Evolutionary conservation across 1,139 yeast species (phyloP), one percentile per base, ranked within the genome.

Genomic region (Blastobotrys ciferrii): DNA sequence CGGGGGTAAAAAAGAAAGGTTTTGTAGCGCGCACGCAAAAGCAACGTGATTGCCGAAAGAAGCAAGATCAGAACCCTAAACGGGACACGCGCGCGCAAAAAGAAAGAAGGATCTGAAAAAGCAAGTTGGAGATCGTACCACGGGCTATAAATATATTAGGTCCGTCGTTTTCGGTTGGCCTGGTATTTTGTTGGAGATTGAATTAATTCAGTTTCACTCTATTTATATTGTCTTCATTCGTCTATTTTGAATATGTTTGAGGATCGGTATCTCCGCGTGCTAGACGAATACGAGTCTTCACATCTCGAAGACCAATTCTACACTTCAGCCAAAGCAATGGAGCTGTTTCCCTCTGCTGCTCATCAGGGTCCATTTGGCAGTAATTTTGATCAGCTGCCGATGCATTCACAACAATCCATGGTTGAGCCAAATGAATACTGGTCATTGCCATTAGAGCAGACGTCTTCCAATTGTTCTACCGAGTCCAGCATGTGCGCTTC

Each of bases 281-380:
- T 36, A 12, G 40, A 36, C 28, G 40, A 36, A 9, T 36, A 36
- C 28, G 40, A 36, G 14, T 19, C 40, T 7, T 17, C 25, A 7
- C 40, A 36, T 36, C 28, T 36, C 6, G 40, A 36, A 13, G 40
- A 36, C 40, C 40, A 36, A 36, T 36, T 36, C 40, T 36, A 36
- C 28, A 18, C 18, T 9, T 23, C 40, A 7, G 28, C 28, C 28
- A 36, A 36, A 28, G 40, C 40, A 3, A 17, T 36, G 17, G 40
- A 36, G 28, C 28, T 36, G 28, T n/a, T 36, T 3, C 40, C 40
- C 5, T 23, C 40, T 4, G 28, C 28, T 23, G 28, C 9, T 6
- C 28, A 23, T 5, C n/a, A n/a, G n/a, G n/a, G n/a, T n/a, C 9
- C 28, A 5, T 23, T 23, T 23, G 28, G 28, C 28, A 9, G 9